Base-by-base conservation (phyloP, 768 basidiomycete species). In the Tylopilus plumbeoviolaceoides region DNA sequence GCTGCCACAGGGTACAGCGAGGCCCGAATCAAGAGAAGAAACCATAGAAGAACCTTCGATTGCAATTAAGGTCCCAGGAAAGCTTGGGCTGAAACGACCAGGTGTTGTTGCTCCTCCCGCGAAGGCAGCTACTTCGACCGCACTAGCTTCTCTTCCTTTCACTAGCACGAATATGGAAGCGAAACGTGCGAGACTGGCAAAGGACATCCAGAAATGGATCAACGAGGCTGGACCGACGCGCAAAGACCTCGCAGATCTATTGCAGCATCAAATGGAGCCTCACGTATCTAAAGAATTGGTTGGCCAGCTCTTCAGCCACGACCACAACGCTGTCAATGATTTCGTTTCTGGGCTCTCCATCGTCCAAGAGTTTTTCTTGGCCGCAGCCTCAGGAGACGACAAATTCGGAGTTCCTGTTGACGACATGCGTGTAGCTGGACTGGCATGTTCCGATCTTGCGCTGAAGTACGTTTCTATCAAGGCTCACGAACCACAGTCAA, bases 321-420 rank as follows among this genome's bases (percentile, higher is more conserved):
- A 97, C 61, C 97, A 98, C 68, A 91, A 88, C 59, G 91, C 94
- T 7, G 87, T 98, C 58, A 95, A 92, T 61, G 97, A 98, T 66
- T 85, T 89, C 62, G 78, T 95, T 48, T 74, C 76, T n/a, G 95
- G 89, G 7, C 70, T 98, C 48, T 74, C 79, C 7, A 77, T 73
- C 45, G 76, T 98, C 20, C 79, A 83, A 48, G 91, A 95, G 2
- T 87, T 91, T 64, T 94, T 84, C 69, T 68, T 80, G 46, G 73
- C 73, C 45, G 78, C 82, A 17, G 74, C 80, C 25, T 73, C 75
- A 20, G 80, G 78, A 18, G 81, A 83, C 28, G 81, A 87, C 40
- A 75, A 72, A 47, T 78, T 72, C 49, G 80, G 74, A 2, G 52
- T 75, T 18, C 49, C 70, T 7, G 61, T 70, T 12, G 79, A 78